Conservation (phyloP, 2,329 filamentous ascomycete genomes). For the Fusarium humuli region DNA sequence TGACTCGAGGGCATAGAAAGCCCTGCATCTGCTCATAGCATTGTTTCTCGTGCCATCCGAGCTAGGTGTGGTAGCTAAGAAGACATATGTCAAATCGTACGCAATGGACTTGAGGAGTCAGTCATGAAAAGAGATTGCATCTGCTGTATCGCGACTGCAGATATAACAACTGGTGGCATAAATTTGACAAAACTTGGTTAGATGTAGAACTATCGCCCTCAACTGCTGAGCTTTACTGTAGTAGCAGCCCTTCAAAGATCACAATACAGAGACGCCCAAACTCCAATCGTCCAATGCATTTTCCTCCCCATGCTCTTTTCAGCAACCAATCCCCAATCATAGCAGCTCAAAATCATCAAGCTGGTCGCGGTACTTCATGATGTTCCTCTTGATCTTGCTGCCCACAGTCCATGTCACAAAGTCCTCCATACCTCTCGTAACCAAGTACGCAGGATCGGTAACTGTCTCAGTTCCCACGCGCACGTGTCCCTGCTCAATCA, state of each 20-base stretch:
- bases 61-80: neutral
- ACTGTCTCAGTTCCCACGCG: conserved; percentile 90
- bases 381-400: conserved; percentile 96
- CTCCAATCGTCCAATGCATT: conserved; percentile 34
- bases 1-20: neutral
- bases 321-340: conserved; percentile 55
- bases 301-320: neutral
- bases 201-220: neutral
- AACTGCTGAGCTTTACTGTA: conserved; percentile 2
- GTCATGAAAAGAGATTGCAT: neutral
- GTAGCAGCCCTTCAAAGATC: conserved; percentile 7
- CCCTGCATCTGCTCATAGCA: neutral
- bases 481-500: conserved; percentile 95
- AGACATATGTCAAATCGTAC: neutral
- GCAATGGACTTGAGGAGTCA: too few relatives aligned
- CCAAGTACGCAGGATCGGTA: conserved; percentile 88
- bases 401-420: conserved; percentile 97
- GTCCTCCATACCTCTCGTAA: conserved; percentile 91
- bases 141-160: neutral
- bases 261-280: conserved; percentile 35
- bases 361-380: conserved; percentile 94
- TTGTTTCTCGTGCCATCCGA: neutral
- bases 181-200: neutral
- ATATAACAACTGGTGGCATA: neutral
- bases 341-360: conserved; percentile 95